Evolutionary conservation across 164 flowering plant genomes (phyloP).

Genomic region (Tetracentron sinense): DNA sequence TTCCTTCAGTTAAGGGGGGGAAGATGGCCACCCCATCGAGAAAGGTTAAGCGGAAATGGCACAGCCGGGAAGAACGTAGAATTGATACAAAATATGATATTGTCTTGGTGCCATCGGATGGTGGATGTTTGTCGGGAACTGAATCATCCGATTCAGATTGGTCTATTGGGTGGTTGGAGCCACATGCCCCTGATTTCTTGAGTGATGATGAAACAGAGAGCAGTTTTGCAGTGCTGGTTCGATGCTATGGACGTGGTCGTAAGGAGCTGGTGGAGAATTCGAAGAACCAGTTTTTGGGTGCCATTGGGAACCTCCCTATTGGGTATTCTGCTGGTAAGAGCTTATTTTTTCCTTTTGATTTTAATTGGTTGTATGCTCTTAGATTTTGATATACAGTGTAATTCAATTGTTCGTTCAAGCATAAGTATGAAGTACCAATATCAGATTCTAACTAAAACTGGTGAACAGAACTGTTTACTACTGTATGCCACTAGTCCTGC

Average conservation of each 20-base stretch:
- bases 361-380: neutral
- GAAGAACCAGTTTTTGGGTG: constrained; percentile 38
- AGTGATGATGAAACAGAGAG: constrained; percentile 61
- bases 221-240: constrained; percentile 90
- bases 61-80: constrained; percentile 64
- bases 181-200: constrained; percentile 74
- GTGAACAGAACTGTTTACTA: no score
- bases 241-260: constrained; percentile 58
- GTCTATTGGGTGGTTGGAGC: constrained; percentile 93
- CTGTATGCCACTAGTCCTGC: no score
- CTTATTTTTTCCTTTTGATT: neutral
- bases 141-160: constrained; percentile 90
- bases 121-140: constrained; percentile 71
- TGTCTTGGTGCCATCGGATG: constrained; percentile 84
- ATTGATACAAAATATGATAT: constrained; percentile 69
- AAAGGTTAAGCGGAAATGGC: constrained; percentile 64
- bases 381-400: neutral
- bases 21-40: constrained; percentile 37
- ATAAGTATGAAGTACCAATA: no score
- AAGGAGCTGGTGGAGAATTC: constrained; percentile 29
- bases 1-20: constrained; percentile 30
- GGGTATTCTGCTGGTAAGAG: constrained; percentile 53
- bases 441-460: no score
- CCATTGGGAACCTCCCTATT: constrained; percentile 41
- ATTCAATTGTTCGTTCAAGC: neutral